Percentiles rank a stretch among this genome's conserved stretches.
These are phyloP conservation scores for Saccharomycopsis guyanensis DNA, from an alignment of 805 yeast genomes.

Conservation along the genomic window DNA sequence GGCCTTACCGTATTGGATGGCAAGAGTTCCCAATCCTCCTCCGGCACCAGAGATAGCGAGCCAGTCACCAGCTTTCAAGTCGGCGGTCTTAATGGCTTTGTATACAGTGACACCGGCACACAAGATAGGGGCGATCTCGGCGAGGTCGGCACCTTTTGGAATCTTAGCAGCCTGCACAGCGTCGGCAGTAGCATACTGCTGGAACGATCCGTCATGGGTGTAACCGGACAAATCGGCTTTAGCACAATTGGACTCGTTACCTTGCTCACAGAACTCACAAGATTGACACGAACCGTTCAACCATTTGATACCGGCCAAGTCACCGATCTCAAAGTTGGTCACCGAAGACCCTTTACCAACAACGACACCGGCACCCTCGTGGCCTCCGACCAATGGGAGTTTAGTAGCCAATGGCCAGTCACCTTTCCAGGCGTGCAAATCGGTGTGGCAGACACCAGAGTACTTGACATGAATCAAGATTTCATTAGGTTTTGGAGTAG, in stretches of 20 bases:
- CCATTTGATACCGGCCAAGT: conserved; percentile 81
- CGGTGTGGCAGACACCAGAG: conserved; percentile 93
- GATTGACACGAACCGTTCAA: conserved; percentile 67
- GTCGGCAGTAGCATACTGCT: conserved; percentile 83
- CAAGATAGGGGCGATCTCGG: conserved; percentile 70
- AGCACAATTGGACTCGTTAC: conserved; percentile 66
- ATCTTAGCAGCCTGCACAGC: conserved; percentile 80
- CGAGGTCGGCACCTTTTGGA: conserved; percentile 68
- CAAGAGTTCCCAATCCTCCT: conserved; percentile 72
- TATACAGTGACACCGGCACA: conserved; percentile 91
- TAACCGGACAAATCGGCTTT: conserved; percentile 73
- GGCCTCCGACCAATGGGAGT: conserved; percentile 79
- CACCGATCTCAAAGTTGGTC: conserved; percentile 66
- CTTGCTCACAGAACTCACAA: conserved; percentile 66
- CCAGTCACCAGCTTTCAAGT: conserved; percentile 63
- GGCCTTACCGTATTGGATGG: conserved; percentile 67
- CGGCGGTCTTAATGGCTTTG: conserved; percentile 81
- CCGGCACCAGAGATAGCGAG: conserved; percentile 74
- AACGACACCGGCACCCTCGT: conserved; percentile 84
- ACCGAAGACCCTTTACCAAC: conserved; percentile 70
- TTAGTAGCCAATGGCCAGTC: conserved; percentile 81
- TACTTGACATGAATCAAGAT: conserved; percentile 73
- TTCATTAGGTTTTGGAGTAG: conserved; percentile 70
- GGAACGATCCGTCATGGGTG: conserved; percentile 88
- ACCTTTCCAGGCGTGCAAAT: conserved; percentile 89